Conservation (phyloP, 768 basidiomycete genomes). For the Daedalea quercina region DNA sequence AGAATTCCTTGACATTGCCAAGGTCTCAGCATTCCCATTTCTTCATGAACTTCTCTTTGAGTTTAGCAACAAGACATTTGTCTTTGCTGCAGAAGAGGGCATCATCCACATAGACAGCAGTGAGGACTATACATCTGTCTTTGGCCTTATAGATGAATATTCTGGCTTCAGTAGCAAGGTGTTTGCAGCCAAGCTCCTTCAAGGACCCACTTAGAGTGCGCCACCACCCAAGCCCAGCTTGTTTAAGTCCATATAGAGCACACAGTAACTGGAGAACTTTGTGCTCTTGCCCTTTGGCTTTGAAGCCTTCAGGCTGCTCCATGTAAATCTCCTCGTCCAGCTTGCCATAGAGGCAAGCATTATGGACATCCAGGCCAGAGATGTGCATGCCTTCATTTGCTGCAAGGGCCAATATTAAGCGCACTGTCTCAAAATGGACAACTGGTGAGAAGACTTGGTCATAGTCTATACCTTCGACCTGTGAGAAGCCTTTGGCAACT, state of each 20-base stretch:
- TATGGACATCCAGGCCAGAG: slow-evolving; percentile 19
- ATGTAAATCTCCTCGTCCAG: slow-evolving; percentile 25
- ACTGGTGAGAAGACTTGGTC: slow-evolving; percentile 26
- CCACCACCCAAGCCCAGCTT: slow-evolving; percentile 25
- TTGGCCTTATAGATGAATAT: slow-evolving; percentile 17
- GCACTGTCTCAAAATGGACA: slow-evolving; percentile 14
- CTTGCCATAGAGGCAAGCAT: slow-evolving; percentile 23
- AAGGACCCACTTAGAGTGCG: slow-evolving; percentile 8
- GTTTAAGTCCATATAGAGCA: slow-evolving; percentile 30
- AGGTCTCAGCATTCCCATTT: slow-evolving; percentile 10
- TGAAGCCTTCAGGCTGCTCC: slow-evolving; percentile 20
- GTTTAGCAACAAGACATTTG: not conserved
- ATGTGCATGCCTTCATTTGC: slow-evolving; percentile 19
- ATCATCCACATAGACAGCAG: slow-evolving; percentile 28
- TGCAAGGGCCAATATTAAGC: slow-evolving; percentile 20
- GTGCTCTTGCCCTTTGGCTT: slow-evolving; percentile 8
- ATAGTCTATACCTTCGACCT: slow-evolving; percentile 24
- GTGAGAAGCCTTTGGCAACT: slow-evolving; percentile 27
- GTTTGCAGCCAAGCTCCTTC: slow-evolving; percentile 20
- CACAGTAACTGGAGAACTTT: slow-evolving; percentile 19
- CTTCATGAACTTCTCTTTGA: slow-evolving; percentile 7
- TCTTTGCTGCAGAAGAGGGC: slow-evolving; percentile 1
- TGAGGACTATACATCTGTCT: slow-evolving; percentile 15
- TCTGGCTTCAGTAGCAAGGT: slow-evolving; percentile 17
- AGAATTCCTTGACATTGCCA: slow-evolving; percentile 14